A percentile compares a stretch with the other conserved stretches of the same genome.
Conservation (phyloP, 106 monocot genomes). For the Dendrobium officinale region DNA sequence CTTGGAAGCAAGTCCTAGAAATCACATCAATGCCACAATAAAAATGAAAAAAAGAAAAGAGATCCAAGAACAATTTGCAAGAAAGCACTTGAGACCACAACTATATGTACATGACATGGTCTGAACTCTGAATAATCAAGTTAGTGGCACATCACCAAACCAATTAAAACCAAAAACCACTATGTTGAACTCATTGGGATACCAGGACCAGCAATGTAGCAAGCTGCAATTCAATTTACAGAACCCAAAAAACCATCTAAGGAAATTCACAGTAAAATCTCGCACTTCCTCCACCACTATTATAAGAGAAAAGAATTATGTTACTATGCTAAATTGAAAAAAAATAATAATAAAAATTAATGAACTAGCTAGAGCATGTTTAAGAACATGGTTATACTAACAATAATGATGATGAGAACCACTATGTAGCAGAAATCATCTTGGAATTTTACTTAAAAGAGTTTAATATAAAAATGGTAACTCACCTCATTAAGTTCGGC, state of each 20-base stretch:
- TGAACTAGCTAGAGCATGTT: not conserved
- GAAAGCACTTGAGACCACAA: not conserved
- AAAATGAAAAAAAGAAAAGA: not conserved
- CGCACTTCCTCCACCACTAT: not conserved
- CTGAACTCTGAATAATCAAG: not conserved
- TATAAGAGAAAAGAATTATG: not conserved
- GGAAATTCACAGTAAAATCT: not conserved
- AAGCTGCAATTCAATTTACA: not conserved
- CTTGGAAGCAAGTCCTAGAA: not conserved
- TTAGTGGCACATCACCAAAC: not conserved
- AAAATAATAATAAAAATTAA: not conserved
- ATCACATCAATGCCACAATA: not conserved
- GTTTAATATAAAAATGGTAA: not conserved
- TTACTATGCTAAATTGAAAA: not conserved
- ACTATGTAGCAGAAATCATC: not conserved
- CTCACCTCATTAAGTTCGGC: slow-evolving; percentile 80
- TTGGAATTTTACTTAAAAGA: not conserved
- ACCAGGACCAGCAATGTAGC: not conserved
- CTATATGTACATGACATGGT: not conserved
- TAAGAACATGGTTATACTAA: not conserved
- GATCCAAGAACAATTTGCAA: not conserved
- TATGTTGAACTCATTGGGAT: not conserved
- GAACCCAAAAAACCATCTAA: not conserved
- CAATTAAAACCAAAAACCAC: not conserved
- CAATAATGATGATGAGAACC: not conserved